Evolutionary conservation across 306 rosid species (phyloP).

Genomic region (Myrica gale): DNA sequence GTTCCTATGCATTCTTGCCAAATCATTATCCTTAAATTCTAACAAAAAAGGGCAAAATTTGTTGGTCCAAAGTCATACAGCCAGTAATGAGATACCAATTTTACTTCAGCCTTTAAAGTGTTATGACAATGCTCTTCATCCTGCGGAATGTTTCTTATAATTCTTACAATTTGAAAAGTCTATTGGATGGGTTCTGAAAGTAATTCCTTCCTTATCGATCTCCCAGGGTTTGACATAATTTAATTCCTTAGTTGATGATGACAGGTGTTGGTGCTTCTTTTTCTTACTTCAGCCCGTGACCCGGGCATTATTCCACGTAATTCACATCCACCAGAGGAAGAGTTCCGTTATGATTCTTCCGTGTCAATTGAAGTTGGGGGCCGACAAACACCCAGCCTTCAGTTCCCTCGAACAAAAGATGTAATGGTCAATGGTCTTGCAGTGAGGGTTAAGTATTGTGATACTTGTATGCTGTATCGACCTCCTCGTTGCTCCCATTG

Average conservation of each 20-base stretch:
- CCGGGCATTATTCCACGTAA: conserved; percentile 93
- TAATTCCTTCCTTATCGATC: conserved; percentile 14
- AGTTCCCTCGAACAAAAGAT: conserved; percentile 75
- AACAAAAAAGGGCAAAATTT: background rate
- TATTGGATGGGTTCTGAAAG: background rate
- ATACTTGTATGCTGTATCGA: conserved; percentile 90
- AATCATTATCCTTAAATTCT: background rate
- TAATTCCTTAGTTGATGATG: conserved; percentile 47
- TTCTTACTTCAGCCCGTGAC: conserved; percentile 88
- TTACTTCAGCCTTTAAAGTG: background rate
- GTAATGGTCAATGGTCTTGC: conserved; percentile 62
- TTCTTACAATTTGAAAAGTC: background rate
- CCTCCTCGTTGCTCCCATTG: conserved; percentile 99
- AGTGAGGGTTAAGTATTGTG: conserved; percentile 87
- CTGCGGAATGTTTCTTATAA: background rate
- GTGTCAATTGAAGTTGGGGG: conserved; percentile 58
- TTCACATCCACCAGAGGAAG: conserved; percentile 92
- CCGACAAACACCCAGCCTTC: conserved; percentile 80
- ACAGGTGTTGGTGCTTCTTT: conserved; percentile 85
- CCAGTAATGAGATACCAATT: background rate
- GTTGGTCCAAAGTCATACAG: background rate
- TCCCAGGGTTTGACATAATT: conserved; percentile 22
- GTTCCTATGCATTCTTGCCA: background rate
- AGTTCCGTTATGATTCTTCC: conserved; percentile 60
- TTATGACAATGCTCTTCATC: background rate